Conservation (phyloP, 2,329 filamentous ascomycete species). For the Monosporascus sp. region DNA sequence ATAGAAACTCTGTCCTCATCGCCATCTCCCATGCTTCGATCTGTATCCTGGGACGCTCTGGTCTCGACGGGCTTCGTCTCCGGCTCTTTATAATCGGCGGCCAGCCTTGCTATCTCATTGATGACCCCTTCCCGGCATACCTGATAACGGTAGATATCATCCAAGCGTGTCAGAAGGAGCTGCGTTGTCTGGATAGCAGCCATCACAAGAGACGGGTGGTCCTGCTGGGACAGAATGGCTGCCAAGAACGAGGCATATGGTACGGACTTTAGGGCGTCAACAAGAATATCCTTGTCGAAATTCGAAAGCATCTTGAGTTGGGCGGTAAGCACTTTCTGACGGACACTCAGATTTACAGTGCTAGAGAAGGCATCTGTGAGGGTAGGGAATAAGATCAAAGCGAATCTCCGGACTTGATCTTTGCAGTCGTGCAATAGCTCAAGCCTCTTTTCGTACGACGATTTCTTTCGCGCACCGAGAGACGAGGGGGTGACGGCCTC, state of each 20-base stretch:
- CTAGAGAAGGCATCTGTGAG: constrained; percentile 96
- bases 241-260: constrained; percentile 95
- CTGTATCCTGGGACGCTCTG: constrained; percentile 22
- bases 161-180: constrained; percentile 76
- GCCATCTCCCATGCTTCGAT: constrained; percentile 26
- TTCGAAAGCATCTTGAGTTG: constrained; percentile 98
- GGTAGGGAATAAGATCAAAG: constrained; percentile 87
- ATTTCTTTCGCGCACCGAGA: constrained; percentile 43
- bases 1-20: constrained; percentile 30
- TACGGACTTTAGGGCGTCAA: constrained; percentile 79
- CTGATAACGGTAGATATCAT: constrained; percentile 87
- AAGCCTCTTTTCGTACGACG: constrained; percentile 74
- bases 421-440: constrained; percentile 78
- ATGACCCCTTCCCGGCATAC: constrained; percentile 97
- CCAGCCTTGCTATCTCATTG: constrained; percentile 79
- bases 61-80: constrained; percentile 25
- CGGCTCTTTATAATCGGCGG: constrained; percentile 42
- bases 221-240: constrained; percentile 90
- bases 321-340: constrained; percentile 91
- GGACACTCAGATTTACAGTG: constrained; percentile 90
- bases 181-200: constrained; percentile 86
- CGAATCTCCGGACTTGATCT: constrained; percentile 82
- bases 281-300: constrained; percentile 76
- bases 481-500: constrained; percentile 38
- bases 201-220: constrained; percentile 81